Evolutionary conservation across 202 grass and related monocot genomes (phyloP).

Genomic region (Hordeum pubiflorum): DNA sequence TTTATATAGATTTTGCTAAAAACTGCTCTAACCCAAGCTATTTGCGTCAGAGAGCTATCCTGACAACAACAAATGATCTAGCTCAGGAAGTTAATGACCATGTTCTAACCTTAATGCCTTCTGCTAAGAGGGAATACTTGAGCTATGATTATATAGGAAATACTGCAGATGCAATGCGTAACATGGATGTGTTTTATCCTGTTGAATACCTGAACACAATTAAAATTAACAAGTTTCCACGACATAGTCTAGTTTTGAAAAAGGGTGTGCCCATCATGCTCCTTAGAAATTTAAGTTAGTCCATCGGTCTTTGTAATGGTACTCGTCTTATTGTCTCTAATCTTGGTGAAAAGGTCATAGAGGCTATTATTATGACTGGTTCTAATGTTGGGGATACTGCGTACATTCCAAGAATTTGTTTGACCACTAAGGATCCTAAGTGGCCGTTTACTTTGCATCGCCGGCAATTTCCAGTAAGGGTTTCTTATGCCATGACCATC

Average conservation of each 20-base stretch:
- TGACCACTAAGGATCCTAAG: too few species aligned
- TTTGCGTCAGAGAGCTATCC: not conserved
- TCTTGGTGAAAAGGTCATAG: not conserved
- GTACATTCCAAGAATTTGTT: not conserved
- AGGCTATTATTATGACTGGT: not conserved
- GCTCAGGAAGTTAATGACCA: not conserved
- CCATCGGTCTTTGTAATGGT: not conserved
- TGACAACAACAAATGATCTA: not conserved
- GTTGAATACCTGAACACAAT: not conserved
- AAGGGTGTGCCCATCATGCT: not conserved
- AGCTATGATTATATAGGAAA: not conserved
- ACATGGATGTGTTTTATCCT: not conserved
- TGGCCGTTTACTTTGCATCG: too few species aligned
- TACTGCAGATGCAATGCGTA: not conserved
- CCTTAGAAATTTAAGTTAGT: not conserved
- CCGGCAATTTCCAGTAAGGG: too few species aligned
- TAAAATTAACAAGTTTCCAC: not conserved
- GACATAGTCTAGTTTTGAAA: not conserved
- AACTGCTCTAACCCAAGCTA: not conserved
- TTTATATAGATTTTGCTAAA: too few species aligned
- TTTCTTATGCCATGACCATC: too few species aligned
- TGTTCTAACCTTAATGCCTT: not conserved
- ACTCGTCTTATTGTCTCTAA: not conserved
- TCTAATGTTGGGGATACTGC: too few species aligned
- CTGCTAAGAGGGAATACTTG: not conserved